Conservation (phyloP, 1,284 basidiomycete species). For the Hemileia vastatrix region DNA sequence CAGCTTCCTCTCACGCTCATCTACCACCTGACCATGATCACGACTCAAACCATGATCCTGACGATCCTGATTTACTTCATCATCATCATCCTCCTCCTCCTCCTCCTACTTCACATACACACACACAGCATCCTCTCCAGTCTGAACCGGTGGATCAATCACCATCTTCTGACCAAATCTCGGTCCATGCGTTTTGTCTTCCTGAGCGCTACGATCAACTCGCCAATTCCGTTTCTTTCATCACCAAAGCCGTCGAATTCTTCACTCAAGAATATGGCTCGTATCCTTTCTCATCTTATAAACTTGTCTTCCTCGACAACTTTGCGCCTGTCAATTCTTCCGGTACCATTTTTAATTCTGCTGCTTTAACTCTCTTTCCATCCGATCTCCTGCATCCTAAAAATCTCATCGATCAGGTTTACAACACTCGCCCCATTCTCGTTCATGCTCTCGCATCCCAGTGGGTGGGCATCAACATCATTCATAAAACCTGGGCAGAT, state of each 20-base stretch:
- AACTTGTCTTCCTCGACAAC: slow-evolving; percentile 81
- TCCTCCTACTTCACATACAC: slow-evolving; percentile 18
- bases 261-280: slow-evolving; percentile 87
- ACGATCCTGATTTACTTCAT: slow-evolving; percentile 55
- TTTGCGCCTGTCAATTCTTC: slow-evolving; percentile 54
- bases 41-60: slow-evolving; percentile 45
- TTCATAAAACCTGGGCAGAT: slow-evolving; percentile 88
- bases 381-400: slow-evolving; percentile 77
- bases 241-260: slow-evolving; percentile 82
- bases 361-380: slow-evolving; percentile 71
- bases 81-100: no score
- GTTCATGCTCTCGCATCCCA: slow-evolving; percentile 84
- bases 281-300: slow-evolving; percentile 92
- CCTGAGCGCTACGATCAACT: slow-evolving; percentile 66
- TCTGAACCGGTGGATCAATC: slow-evolving; percentile 51
- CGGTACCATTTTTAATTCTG: slow-evolving; percentile 66
- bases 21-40: background rate
- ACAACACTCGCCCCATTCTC: slow-evolving; percentile 77
- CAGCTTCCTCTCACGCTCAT: slow-evolving; percentile 4
- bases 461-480: slow-evolving; percentile 95
- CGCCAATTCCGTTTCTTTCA: slow-evolving; percentile 59
- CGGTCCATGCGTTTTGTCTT: slow-evolving; percentile 84
- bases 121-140: slow-evolving; percentile 26
- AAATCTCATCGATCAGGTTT: slow-evolving; percentile 83
- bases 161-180: slow-evolving; percentile 54